Conservation (phyloP, 805 yeast species). For the Grigorovia jiainica region DNA sequence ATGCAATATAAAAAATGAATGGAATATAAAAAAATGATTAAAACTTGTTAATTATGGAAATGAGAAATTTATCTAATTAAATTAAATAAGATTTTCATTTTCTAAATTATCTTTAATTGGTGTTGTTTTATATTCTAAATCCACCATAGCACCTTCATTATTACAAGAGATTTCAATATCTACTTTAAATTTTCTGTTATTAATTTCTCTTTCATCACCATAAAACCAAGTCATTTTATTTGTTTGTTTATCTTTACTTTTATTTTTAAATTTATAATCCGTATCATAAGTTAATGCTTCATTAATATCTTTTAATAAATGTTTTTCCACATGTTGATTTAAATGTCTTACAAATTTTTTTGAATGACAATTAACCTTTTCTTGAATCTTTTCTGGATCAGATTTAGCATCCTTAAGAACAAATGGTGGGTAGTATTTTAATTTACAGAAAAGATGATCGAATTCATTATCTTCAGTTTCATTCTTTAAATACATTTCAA, state of each 20-base stretch:
- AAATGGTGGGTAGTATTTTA: conserved; percentile 66
- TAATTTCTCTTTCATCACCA: conserved; percentile 48
- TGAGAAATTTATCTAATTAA: no score
- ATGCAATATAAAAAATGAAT: no score
- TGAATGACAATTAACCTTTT: conserved; percentile 61
- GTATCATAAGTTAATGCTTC: conserved; percentile 43
- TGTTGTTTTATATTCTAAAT: conserved; percentile 53
- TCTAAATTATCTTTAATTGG: conserved; percentile 23
- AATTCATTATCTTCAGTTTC: conserved; percentile 72
- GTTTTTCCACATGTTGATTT: conserved; percentile 67
- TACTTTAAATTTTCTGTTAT: conserved; percentile 54
- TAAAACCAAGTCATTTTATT: conserved; percentile 54
- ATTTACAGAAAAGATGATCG: conserved; percentile 57
- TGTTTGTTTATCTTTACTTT: conserved; percentile 37
- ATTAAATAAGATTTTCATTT: background rate
- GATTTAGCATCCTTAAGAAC: conserved; percentile 56
- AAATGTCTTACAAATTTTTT: conserved; percentile 64
- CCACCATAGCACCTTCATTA: conserved; percentile 55
- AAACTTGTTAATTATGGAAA: no score
- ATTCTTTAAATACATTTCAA: conserved; percentile 56
- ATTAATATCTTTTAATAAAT: conserved; percentile 56
- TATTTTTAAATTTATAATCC: conserved; percentile 41
- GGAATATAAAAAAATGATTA: no score
- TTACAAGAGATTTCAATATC: conserved; percentile 55
- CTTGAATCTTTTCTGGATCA: conserved; percentile 62